phyloP scores from a whole-genome alignment of 108 stramenopile genomes.

The Heterococcus sp. region DNA sequence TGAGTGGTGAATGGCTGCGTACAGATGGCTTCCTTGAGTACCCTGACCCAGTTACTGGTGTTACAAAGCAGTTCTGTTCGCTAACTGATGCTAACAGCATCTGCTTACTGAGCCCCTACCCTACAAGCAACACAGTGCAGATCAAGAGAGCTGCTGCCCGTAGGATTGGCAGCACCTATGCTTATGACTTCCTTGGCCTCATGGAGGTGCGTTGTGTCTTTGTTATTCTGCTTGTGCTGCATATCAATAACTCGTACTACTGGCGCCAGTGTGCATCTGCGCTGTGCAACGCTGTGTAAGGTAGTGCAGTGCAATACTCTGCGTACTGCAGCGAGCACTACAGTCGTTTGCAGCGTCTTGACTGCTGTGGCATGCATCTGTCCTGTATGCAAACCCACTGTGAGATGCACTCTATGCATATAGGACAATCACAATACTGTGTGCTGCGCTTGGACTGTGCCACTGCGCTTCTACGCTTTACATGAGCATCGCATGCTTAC shows the following conservation, averaged over 20 bases:
- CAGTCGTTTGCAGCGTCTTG: too few relatives aligned
- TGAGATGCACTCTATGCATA: too few relatives aligned
- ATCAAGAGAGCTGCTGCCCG: conserved; percentile 92
- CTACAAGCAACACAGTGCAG: conserved; percentile 69
- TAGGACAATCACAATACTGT: too few relatives aligned
- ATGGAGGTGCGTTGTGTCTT: conserved; percentile 61
- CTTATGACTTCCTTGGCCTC: conserved; percentile 93
- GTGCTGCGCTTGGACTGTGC: too few relatives aligned
- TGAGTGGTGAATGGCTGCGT: conserved; percentile 88
- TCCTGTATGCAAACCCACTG: too few relatives aligned
- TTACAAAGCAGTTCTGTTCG: conserved; percentile 80
- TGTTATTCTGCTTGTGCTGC: background rate
- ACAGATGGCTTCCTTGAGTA: conserved; percentile 81
- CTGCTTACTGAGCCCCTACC: conserved; percentile 88
- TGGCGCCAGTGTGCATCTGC: background rate
- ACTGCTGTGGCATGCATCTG: too few relatives aligned
- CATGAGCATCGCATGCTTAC: too few relatives aligned
- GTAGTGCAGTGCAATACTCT: too few relatives aligned
- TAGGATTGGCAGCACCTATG: conserved; percentile 93
- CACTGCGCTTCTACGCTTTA: too few relatives aligned
- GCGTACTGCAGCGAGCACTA: too few relatives aligned
- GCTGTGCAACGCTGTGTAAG: too few relatives aligned
- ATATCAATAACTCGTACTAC: background rate
- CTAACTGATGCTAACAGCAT: conserved; percentile 64
- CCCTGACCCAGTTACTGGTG: conserved; percentile 86